These are phyloP conservation scores for Neofusicoccum parvum DNA, from an alignment of 2,329 filamentous ascomycete species.

Conservation along the genomic window DNA sequence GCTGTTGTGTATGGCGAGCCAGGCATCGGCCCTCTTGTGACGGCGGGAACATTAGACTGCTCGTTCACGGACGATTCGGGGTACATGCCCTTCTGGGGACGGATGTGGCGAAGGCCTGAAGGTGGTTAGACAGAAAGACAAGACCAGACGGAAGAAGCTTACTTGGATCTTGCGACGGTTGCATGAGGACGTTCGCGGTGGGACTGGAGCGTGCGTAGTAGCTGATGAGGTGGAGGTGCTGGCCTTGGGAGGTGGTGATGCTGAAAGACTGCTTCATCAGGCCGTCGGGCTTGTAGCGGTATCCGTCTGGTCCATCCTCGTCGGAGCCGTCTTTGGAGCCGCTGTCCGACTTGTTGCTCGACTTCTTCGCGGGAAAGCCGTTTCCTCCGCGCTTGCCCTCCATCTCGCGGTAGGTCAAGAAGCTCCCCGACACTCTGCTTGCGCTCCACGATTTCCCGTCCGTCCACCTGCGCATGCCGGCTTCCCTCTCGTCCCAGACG, in stretches of 20 bases:
- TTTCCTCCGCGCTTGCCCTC: conserved; percentile 91
- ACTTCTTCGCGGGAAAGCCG: conserved; percentile 62
- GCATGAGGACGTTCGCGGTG: conserved; percentile 70
- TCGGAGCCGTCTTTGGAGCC: conserved; percentile 81
- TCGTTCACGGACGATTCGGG: conserved; percentile 94
- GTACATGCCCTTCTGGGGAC: conserved; percentile 92
- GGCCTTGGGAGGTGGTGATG: conserved; percentile 86
- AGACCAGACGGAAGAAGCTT: neutral
- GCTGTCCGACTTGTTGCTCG: conserved; percentile 75
- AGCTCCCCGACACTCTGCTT: conserved; percentile 94
- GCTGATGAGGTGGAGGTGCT: conserved; percentile 95
- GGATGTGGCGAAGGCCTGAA: conserved; percentile 70
- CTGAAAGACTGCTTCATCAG: conserved; percentile 99
- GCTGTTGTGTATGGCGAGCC: conserved; percentile 58
- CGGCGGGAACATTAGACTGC: conserved; percentile 74
- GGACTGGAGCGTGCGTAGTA: conserved; percentile 87
- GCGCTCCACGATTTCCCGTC: conserved; percentile 99
- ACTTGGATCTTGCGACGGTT: conserved; percentile 77
- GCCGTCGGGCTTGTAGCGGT: conserved; percentile 77
- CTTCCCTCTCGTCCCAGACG: conserved; percentile 99
- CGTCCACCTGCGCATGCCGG: conserved; percentile 97
- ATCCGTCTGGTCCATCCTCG: conserved; percentile 61
- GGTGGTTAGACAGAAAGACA: neutral
- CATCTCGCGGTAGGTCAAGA: conserved; percentile 97
- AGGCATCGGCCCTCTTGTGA: conserved; percentile 73